Base-by-base conservation (phyloP, 441 rosid genomes). In the Geranium incanum region DNA sequence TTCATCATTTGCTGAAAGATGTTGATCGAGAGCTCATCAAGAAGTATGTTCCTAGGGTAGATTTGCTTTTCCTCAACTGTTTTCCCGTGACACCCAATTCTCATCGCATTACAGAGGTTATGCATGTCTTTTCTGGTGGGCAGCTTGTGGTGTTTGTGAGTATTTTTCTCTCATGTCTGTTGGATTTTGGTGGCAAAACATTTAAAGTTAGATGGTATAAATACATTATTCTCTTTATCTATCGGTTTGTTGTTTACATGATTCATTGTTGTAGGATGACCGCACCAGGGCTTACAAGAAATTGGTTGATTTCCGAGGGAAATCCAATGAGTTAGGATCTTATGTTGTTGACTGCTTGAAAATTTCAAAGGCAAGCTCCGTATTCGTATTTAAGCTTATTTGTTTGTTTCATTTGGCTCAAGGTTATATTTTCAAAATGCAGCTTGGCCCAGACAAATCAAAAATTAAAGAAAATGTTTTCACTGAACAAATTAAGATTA, bases 11-110 rank as follows among this genome's bases (percentile, higher is more conserved):
- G 75, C 76, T 95, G 78, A 60, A 66, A 73, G 89, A 79, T 67
- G 84, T 95, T 68, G 95, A 93, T 81, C 80, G 79, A 73, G 76
- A 79, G 70, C 82, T 95, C 68, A 81, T 89, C 36, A 71, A 70
- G 80, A 87, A 81, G 76, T 88, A 73, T 70, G 78, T 85, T 19
- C 79, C 82, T 0, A 79, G 77, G 74, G 69, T 52, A 38, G 84
- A 83, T 65, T 80, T 87, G 19, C 67, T 88, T 80, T 81, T 75
- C 75, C 78, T 89, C 57, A 79, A 76, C 74, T 83, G 81, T 74
- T 89, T 95, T 80, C 90, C 97, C 0, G 91, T 95, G 48, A 86
- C 94, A n/a, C 98, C 98, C 64, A 95, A 95, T 68, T 79, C 84
- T 82, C 90, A 88, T 62, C 98, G 98, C 36, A 91, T 95, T 79